A percentile compares a stretch with the other conserved stretches of the same genome.
phyloP scores from a whole-genome alignment of 2,329 filamentous ascomycete genomes.

The Aspergillus jensenii region DNA sequence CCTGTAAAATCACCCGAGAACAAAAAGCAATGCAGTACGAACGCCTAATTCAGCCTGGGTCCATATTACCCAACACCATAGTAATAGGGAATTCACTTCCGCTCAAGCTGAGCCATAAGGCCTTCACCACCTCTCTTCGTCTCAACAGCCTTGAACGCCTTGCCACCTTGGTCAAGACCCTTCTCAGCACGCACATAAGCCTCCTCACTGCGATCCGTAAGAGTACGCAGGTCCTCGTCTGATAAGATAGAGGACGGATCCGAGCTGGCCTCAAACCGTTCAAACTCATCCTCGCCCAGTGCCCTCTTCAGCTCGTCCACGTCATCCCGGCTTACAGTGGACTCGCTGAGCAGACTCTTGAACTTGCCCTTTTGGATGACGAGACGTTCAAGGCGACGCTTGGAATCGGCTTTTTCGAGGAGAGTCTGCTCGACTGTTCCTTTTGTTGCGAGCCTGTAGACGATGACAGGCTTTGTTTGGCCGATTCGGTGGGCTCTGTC shows the following conservation, averaged over 20 bases:
- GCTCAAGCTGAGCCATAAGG: slow-evolving; percentile 30
- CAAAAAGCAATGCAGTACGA: not conserved
- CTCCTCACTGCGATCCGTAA: slow-evolving; percentile 73
- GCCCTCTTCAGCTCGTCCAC: slow-evolving; percentile 64
- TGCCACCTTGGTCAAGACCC: slow-evolving; percentile 62
- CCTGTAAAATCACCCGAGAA: not conserved
- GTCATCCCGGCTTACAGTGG: slow-evolving; percentile 49
- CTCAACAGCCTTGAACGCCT: slow-evolving; percentile 73
- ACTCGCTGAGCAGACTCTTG: slow-evolving; percentile 60
- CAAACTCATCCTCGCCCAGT: slow-evolving; percentile 71
- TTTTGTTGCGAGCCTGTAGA: slow-evolving; percentile 90
- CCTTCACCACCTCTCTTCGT: slow-evolving; percentile 59
- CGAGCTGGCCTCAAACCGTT: slow-evolving; percentile 58
- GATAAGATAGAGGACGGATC: slow-evolving; percentile 66
- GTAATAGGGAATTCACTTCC: slow-evolving; percentile 2
- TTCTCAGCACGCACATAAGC: slow-evolving; percentile 73
- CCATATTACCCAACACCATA: not conserved
- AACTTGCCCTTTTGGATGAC: slow-evolving; percentile 94
- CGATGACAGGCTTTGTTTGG: slow-evolving; percentile 85
- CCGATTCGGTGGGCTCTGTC: slow-evolving; percentile 94
- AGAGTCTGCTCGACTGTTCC: slow-evolving; percentile 89
- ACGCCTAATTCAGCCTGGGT: not conserved
- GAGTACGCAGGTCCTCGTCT: slow-evolving; percentile 70
- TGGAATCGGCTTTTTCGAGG: slow-evolving; percentile 83
- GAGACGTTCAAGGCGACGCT: slow-evolving; percentile 86